Percentiles rank a stretch among this genome's conserved stretches.
Conservation (phyloP, 352 stramenopile genomes). For the Phytopythium oedochilum region DNA sequence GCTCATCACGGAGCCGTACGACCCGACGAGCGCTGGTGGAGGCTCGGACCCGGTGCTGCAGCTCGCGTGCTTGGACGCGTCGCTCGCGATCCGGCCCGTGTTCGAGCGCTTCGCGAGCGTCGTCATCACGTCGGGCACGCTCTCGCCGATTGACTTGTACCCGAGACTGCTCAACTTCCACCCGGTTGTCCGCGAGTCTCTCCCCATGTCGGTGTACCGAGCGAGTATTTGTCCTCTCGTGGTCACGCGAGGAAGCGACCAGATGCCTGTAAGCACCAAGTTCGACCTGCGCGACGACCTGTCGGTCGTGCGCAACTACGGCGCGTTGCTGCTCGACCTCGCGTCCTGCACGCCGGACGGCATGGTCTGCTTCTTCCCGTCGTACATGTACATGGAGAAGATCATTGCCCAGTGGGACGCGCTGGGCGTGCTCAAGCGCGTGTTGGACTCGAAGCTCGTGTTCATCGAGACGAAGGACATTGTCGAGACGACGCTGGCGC, state of each 20-base stretch:
- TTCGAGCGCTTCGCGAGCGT: slow-evolving; percentile 94
- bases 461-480: slow-evolving; percentile 99
- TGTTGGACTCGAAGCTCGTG: slow-evolving; percentile 96
- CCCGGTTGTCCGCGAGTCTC: slow-evolving; percentile 93
- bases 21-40: slow-evolving; percentile 56
- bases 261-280: slow-evolving; percentile 95
- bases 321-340: slow-evolving; percentile 93
- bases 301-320: slow-evolving; percentile 96
- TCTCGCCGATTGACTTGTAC: slow-evolving; percentile 99
- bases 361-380: slow-evolving; percentile 99
- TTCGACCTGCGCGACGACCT: slow-evolving; percentile 87
- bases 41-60: slow-evolving; percentile 86
- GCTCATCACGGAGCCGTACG: slow-evolving; percentile 96
- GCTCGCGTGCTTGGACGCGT: slow-evolving; percentile 96
- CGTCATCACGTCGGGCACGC: slow-evolving; percentile 92
- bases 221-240: slow-evolving; percentile 97
- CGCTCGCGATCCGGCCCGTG: slow-evolving; percentile 97
- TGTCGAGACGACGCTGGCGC: slow-evolving; percentile 97
- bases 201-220: slow-evolving; percentile 98
- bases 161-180: slow-evolving; percentile 98
- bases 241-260: slow-evolving; percentile 96
- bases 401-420: slow-evolving; percentile 97
- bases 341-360: slow-evolving; percentile 94
- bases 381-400: slow-evolving; percentile 99
- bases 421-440: slow-evolving; percentile 87